Conservation (phyloP, 192 early-diverging fungal genomes). For the Coemansia sp. region DNA sequence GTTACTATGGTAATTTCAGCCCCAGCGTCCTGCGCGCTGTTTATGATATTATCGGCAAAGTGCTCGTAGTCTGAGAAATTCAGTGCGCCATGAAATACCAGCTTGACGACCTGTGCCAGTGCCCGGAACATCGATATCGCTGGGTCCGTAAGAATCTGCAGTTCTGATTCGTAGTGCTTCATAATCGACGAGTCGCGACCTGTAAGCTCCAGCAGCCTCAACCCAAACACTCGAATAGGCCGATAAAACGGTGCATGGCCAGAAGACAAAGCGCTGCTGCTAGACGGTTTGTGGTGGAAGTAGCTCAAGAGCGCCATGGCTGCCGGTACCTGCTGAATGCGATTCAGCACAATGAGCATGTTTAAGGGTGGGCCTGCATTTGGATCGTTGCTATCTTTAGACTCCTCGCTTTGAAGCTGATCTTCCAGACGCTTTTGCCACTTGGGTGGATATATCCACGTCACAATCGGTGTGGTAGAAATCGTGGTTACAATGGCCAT, state of each 20-base stretch:
- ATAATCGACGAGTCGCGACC: constrained; percentile 80
- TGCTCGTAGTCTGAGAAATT: constrained; percentile 60
- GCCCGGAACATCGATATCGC: constrained; percentile 80
- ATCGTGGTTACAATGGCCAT: constrained; percentile 87
- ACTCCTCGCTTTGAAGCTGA: constrained; percentile 5
- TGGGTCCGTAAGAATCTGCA: constrained; percentile 66
- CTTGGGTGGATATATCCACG: constrained; percentile 68
- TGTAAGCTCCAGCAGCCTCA: constrained; percentile 77
- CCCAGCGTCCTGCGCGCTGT: constrained; percentile 55
- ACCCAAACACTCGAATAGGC: constrained; percentile 55
- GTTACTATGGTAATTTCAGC: constrained; percentile 73
- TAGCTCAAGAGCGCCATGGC: constrained; percentile 68
- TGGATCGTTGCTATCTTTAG: constrained; percentile 13
- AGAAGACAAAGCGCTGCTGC: constrained; percentile 9
- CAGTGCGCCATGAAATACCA: constrained; percentile 63
- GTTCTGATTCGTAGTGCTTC: constrained; percentile 64
- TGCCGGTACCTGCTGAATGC: constrained; percentile 63
- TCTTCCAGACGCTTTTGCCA: constrained; percentile 56
- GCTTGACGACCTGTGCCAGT: constrained; percentile 71
- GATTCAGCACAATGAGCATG: constrained; percentile 62
- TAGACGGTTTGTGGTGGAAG: constrained; percentile 44
- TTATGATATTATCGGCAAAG: constrained; percentile 65
- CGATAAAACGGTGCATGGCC: constrained; percentile 17
- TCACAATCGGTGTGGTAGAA: constrained; percentile 77
- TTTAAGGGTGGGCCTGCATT: constrained; percentile 32